phyloP scores from a whole-genome alignment of 441 rosid species.

The Raphanus hybrid region DNA sequence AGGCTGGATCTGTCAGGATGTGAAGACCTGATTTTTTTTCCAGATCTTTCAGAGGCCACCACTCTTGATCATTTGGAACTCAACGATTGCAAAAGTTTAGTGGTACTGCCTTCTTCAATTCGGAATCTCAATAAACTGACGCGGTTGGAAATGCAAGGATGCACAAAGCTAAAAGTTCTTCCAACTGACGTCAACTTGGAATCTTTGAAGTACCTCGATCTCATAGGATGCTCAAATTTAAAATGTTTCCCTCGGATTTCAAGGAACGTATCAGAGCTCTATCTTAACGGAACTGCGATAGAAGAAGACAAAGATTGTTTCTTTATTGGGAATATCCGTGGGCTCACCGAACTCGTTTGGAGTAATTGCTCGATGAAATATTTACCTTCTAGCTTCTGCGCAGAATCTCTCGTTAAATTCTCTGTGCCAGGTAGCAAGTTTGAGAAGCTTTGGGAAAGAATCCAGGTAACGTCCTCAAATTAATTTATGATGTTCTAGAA shows the following conservation, averaged over 20 bases:
- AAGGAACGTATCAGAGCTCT: background rate
- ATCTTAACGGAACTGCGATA: background rate
- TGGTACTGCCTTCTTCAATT: background rate
- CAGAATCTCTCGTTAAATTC: background rate
- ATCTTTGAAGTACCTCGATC: background rate
- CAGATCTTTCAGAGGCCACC: constrained; percentile 28
- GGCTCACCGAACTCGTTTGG: background rate
- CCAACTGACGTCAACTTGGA: background rate
- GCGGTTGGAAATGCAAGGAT: constrained; percentile 1
- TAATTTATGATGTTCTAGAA: background rate
- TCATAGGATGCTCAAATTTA: background rate
- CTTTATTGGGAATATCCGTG: background rate
- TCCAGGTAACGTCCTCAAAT: background rate
- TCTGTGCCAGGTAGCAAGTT: background rate
- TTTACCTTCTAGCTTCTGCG: background rate
- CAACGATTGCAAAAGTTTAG: background rate
- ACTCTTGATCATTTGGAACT: constrained; percentile 10
- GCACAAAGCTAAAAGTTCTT: constrained; percentile 1
- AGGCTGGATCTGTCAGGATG: background rate
- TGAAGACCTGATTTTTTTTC: constrained; percentile 3
- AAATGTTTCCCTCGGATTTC: background rate
- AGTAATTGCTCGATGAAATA: background rate
- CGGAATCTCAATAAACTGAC: constrained; percentile 1
- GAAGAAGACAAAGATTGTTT: background rate
- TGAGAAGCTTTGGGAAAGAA: constrained; percentile 3